Percentiles rank a stretch among this genome's conserved stretches.
Conservation (phyloP, 1,284 basidiomycete genomes). For the Boletus mariae region DNA sequence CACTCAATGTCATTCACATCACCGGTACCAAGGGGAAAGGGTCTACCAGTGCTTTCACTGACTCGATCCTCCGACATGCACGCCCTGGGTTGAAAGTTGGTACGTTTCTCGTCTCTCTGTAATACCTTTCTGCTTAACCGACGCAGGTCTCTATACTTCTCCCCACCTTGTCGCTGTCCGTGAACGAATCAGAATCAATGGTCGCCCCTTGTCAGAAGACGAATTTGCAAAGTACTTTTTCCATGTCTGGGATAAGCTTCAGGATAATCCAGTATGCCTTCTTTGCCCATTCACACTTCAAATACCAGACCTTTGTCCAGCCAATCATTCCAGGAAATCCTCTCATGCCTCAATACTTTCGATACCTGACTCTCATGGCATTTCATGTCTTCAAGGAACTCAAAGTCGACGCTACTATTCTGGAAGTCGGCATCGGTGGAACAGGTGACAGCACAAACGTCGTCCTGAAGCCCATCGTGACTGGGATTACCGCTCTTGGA, state of each 20-base stretch:
- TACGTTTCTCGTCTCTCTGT: constrained; percentile 29
- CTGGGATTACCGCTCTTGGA: constrained; percentile 88
- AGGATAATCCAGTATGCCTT: constrained; percentile 48
- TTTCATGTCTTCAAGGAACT: constrained; percentile 86
- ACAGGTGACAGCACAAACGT: constrained; percentile 96
- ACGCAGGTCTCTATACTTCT: constrained; percentile 87
- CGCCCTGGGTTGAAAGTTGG: constrained; percentile 72
- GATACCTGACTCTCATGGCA: constrained; percentile 89
- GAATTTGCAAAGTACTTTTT: constrained; percentile 92
- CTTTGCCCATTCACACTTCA: background rate
- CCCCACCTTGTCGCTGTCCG: constrained; percentile 96
- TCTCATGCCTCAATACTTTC: constrained; percentile 88
- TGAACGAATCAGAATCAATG: constrained; percentile 94
- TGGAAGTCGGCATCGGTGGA: constrained; percentile 98
- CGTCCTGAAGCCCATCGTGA: constrained; percentile 85
- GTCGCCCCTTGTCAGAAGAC: constrained; percentile 83
- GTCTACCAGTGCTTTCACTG: constrained; percentile 91
- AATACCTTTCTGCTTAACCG: constrained; percentile 4
- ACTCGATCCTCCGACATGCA: constrained; percentile 66
- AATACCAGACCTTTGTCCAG: constrained; percentile 24
- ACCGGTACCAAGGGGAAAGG: constrained; percentile 99
- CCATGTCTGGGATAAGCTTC: constrained; percentile 91
- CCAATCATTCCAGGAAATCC: constrained; percentile 57
- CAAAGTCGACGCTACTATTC: constrained; percentile 83
- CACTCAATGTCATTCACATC: constrained; percentile 92